phyloP scores from a whole-genome alignment of 352 stramenopile genomes.

The Phytophthora cactorum region DNA sequence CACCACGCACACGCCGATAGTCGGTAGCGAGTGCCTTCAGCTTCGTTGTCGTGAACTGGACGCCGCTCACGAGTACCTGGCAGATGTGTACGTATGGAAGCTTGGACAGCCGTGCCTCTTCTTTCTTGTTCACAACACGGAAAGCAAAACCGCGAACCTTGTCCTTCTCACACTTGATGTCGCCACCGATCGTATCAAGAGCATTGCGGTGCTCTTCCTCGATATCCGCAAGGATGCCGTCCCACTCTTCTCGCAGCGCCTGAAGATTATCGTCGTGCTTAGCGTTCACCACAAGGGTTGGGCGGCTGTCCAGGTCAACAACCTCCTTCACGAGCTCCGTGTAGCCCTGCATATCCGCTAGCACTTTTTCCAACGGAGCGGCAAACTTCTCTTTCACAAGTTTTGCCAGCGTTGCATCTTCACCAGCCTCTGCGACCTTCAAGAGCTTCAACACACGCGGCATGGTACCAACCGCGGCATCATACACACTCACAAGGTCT shows the following conservation, averaged over 20 bases:
- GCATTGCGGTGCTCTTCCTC: conserved; percentile 83
- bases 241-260: conserved; percentile 77
- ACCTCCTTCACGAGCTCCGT: conserved; percentile 83
- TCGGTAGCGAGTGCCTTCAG: conserved; percentile 88
- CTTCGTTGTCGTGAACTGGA: conserved; percentile 97
- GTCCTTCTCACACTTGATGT: conserved; percentile 94
- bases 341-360: conserved; percentile 71
- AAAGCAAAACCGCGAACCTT: conserved; percentile 94
- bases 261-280: conserved; percentile 88
- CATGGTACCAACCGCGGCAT: conserved; percentile 73
- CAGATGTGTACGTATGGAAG: conserved; percentile 92
- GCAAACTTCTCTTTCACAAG: conserved; percentile 61
- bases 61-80: conserved; percentile 96
- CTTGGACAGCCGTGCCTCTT: conserved; percentile 91
- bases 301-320: conserved; percentile 82
- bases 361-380: conserved; percentile 56
- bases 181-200: conserved; percentile 67
- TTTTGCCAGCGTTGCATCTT: conserved; percentile 39
- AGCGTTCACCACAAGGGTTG: conserved; percentile 79
- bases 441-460: conserved; percentile 69
- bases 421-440: conserved; percentile 29
- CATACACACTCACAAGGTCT: conserved; percentile 85
- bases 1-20: conserved; percentile 82
- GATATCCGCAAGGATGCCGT: conserved; percentile 70
- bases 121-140: conserved; percentile 94